phyloP scores from a whole-genome alignment of 495 filamentous ascomycete genomes.

The Monascus purpureus region DNA sequence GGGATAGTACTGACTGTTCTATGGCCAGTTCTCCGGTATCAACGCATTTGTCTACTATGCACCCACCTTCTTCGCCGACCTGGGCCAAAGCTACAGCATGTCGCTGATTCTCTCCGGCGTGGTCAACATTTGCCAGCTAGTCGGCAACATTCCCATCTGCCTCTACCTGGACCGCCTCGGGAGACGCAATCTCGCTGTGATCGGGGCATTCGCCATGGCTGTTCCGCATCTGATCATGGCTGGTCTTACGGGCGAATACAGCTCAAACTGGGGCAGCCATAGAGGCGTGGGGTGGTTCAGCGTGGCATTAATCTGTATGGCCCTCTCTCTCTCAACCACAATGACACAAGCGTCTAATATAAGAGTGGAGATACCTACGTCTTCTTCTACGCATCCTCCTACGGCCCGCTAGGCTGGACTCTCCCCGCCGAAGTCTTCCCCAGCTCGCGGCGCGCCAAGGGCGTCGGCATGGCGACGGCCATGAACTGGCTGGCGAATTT shows the following conservation, averaged over 20 bases:
- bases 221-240: slow-evolving; percentile 27
- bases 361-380: too few relatives aligned
- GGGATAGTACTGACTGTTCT: too few relatives aligned
- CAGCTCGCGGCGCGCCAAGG: slow-evolving; percentile 20
- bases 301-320: slow-evolving; percentile 19
- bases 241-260: slow-evolving; percentile 16
- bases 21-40: too few relatives aligned
- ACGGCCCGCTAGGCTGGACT: slow-evolving; percentile 21
- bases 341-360: too few relatives aligned
- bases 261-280: slow-evolving; percentile 17
- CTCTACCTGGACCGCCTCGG: slow-evolving; percentile 22
- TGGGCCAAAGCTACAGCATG: too few relatives aligned
- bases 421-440: slow-evolving; percentile 21
- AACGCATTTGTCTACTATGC: too few relatives aligned
- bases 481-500: slow-evolving; percentile 33
- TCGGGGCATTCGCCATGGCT: slow-evolving; percentile 19
- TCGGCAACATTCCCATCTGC: slow-evolving; percentile 12
- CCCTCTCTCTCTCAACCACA: slow-evolving; percentile 19
- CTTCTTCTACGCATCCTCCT: slow-evolving; percentile 23
- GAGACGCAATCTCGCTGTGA: slow-evolving; percentile 17
- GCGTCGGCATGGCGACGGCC: slow-evolving; percentile 19
- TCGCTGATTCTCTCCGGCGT: too few relatives aligned
- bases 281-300: too few relatives aligned
- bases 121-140: too few relatives aligned
- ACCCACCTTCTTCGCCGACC: too few relatives aligned